These are phyloP conservation scores for Talaromyces sp. DNA, from an alignment of 2,329 filamentous ascomycete genomes.

Conservation along the genomic window DNA sequence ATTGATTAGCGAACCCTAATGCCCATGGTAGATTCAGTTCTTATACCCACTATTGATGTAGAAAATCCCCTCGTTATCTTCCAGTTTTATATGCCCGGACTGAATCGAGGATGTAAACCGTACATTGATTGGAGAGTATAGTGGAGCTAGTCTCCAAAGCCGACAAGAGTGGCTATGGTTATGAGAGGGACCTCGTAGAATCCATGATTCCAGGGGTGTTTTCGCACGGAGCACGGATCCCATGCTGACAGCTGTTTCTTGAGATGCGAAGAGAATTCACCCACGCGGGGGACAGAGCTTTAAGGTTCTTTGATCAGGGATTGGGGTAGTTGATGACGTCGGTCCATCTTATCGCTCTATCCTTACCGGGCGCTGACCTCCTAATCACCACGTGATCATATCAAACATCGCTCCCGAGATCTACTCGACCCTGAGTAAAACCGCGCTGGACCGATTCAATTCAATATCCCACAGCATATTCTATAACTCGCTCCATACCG, in stretches of 20 bases:
- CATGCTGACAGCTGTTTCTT: slow-evolving; percentile 20
- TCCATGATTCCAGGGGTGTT: slow-evolving; percentile 10
- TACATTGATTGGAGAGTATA: slow-evolving; percentile 5
- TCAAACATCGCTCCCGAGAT: not conserved
- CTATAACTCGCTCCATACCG: slow-evolving; percentile 2
- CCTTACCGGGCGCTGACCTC: not conserved
- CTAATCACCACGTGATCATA: slow-evolving; percentile 13
- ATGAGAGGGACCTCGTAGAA: not conserved
- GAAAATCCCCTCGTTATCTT: slow-evolving; percentile 76
- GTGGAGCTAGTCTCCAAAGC: slow-evolving; percentile 18
- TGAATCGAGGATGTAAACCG: slow-evolving; percentile 61
- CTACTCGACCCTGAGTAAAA: slow-evolving; percentile 2
- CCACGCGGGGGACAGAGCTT: not conserved
- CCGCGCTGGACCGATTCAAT: slow-evolving; percentile 3
- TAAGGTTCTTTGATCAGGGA: slow-evolving; percentile 4
- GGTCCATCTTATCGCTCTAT: slow-evolving; percentile 11
- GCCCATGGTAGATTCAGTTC: not conserved
- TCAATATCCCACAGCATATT: not conserved
- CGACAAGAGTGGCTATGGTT: slow-evolving; percentile 2
- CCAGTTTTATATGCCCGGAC: slow-evolving; percentile 78
- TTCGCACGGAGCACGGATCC: slow-evolving; percentile 18
- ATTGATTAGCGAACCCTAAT: slow-evolving; percentile 5
- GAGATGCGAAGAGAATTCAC: not conserved
- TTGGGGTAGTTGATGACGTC: slow-evolving; percentile 15
- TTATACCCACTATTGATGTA: slow-evolving; percentile 79